phyloP scores from a whole-genome alignment of 1,139 yeast species.

The Magnusiomyces suaveolens region DNA sequence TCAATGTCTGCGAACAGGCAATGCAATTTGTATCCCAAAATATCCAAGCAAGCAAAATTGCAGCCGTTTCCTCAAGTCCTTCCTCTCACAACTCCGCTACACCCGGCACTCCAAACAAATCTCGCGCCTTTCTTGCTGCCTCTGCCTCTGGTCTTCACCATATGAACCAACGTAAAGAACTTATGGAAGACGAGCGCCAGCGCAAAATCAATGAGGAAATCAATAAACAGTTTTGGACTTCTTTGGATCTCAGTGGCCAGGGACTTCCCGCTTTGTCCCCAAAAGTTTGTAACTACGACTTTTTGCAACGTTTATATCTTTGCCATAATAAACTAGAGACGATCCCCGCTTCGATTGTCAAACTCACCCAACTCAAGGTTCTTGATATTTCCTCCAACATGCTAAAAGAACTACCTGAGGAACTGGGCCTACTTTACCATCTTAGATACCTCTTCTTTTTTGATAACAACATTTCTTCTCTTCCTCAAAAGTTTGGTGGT shows the following conservation, averaged over 20 bases:
- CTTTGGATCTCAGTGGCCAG: conserved; percentile 86
- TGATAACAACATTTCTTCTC: conserved; percentile 65
- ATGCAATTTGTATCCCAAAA: conserved; percentile 30
- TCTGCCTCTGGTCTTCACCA: neutral
- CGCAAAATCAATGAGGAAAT: conserved; percentile 63
- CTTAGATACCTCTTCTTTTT: conserved; percentile 76
- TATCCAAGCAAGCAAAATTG: conserved; percentile 15
- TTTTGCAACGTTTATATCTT: conserved; percentile 76
- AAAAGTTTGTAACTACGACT: conserved; percentile 69
- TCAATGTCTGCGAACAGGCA: conserved; percentile 32
- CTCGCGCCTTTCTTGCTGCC: neutral
- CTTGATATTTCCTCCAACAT: conserved; percentile 77
- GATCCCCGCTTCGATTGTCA: conserved; percentile 62
- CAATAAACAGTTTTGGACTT: conserved; percentile 84
- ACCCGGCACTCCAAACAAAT: conserved; percentile 2
- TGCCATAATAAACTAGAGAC: conserved; percentile 70
- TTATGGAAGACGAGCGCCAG: conserved; percentile 70
- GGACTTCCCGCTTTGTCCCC: conserved; percentile 63
- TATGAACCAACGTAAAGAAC: conserved; percentile 35
- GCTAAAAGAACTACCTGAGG: conserved; percentile 62
- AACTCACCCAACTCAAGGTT: conserved; percentile 65
- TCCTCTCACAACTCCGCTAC: conserved; percentile 1
- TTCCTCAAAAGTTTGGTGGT: conserved; percentile 83
- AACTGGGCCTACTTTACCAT: conserved; percentile 72
- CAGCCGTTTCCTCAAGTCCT: conserved; percentile 22